phyloP scores from a whole-genome alignment of 2,329 filamentous ascomycete species.

The Cyclaneusma minus region DNA sequence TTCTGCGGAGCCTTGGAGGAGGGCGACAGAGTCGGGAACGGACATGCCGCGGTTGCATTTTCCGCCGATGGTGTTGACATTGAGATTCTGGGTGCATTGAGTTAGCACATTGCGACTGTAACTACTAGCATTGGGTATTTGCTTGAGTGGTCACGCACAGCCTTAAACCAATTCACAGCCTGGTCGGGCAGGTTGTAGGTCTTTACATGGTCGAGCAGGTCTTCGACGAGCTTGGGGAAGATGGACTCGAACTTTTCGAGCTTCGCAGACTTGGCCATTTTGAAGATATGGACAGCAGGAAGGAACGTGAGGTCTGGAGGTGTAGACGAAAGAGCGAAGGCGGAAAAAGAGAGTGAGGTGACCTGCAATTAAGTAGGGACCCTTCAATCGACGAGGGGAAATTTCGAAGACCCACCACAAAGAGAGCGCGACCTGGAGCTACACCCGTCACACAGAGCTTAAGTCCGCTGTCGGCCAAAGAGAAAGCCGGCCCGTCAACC shows the following conservation, averaged over 20 bases:
- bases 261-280: slow-evolving; percentile 56
- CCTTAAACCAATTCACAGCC: slow-evolving; percentile 75
- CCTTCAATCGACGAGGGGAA: too few species aligned
- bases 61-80: slow-evolving; percentile 78
- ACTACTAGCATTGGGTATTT: slow-evolving; percentile 7
- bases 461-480: too few species aligned
- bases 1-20: slow-evolving; percentile 54
- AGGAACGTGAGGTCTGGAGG: slow-evolving; percentile 4
- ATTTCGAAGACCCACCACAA: too few species aligned
- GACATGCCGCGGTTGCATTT: slow-evolving; percentile 99
- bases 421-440: too few species aligned
- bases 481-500: too few species aligned
- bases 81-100: slow-evolving; percentile 44
- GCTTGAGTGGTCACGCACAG: slow-evolving; percentile 33
- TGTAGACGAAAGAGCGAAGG: slow-evolving; percentile 3
- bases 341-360: not conserved
- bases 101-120: slow-evolving; percentile 4
- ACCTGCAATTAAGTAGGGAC: too few species aligned
- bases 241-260: slow-evolving; percentile 79
- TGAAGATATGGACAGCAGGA: slow-evolving; percentile 11
- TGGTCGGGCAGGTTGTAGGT: slow-evolving; percentile 71
- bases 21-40: slow-evolving; percentile 76
- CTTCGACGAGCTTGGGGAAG: slow-evolving; percentile 73
- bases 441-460: too few species aligned
- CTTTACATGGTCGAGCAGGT: slow-evolving; percentile 63